These are phyloP conservation scores for Diaporthe sp. DNA, from an alignment of 2,329 filamentous ascomycete genomes.

Conservation along the genomic window DNA sequence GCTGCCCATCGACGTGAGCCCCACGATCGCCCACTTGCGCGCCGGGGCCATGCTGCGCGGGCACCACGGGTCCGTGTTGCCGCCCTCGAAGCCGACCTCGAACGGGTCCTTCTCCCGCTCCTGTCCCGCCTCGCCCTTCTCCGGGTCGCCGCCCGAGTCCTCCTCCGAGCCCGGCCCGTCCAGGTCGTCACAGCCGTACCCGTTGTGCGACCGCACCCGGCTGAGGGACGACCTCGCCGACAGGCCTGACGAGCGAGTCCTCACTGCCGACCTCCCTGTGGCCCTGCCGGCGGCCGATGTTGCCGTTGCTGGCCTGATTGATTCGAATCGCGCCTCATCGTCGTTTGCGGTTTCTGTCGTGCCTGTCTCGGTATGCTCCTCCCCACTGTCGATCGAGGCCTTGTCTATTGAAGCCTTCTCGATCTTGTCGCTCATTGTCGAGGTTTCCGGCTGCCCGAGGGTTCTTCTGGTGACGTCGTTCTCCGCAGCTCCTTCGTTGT, in stretches of 20 bases:
- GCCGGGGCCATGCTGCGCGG: conserved; percentile 76
- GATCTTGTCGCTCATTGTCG: conserved; percentile 23
- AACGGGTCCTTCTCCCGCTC: conserved; percentile 62
- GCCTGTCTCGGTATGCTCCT: conserved; percentile 34
- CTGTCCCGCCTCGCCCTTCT: conserved; percentile 4
- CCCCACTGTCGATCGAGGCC: conserved; percentile 24
- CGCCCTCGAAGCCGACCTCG: conserved; percentile 81
- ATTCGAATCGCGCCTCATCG: conserved; percentile 44
- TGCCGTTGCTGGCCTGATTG: conserved; percentile 45
- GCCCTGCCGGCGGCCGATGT: conserved; percentile 15
- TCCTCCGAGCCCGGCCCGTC: conserved; percentile 39
- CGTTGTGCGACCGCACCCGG: conserved; percentile 58
- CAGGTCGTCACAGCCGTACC: conserved; percentile 58
- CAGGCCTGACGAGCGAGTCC: conserved; percentile 30
- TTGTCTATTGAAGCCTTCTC: conserved; percentile 42
- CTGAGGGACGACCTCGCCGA: conserved; percentile 46
- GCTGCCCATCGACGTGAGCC: conserved; percentile 80
- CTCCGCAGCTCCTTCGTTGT: conserved; percentile 30
- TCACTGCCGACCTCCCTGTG: conserved; percentile 34
- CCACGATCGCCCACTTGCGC: conserved; percentile 85
- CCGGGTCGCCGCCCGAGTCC: conserved; percentile 30
- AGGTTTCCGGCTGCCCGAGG: conserved; percentile 1
- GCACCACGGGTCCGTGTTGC: conserved; percentile 78
- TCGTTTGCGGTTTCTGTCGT: conserved; percentile 6
- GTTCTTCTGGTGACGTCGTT: neutral